A percentile compares a stretch with the other conserved stretches of the same genome.
These are phyloP conservation scores for Nemania serpens DNA, from an alignment of 2,329 filamentous ascomycete species.

Conservation along the genomic window DNA sequence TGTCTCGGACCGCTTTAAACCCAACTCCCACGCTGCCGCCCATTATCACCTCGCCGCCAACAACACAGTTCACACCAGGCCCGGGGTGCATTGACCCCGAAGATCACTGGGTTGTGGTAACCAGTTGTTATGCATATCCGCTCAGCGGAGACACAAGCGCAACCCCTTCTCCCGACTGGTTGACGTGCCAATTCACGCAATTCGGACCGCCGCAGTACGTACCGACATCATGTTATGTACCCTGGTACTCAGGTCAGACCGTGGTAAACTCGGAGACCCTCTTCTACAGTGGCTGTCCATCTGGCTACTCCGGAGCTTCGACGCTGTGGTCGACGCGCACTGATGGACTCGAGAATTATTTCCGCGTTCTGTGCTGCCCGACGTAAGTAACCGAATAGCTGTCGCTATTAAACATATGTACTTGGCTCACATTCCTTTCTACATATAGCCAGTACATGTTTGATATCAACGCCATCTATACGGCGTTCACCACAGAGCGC, in stretches of 20 bases:
- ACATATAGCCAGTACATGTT: too few relatives aligned
- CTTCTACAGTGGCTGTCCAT: too few relatives aligned
- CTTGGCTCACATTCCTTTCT: too few relatives aligned
- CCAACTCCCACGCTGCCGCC: slow-evolving; percentile 5
- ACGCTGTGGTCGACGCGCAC: background rate
- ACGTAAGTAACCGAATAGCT: background rate
- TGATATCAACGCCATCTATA: too few relatives aligned
- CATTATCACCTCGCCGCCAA: slow-evolving; percentile 19
- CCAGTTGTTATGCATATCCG: slow-evolving; percentile 20
- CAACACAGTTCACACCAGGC: slow-evolving; percentile 21
- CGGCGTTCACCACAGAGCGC: too few relatives aligned
- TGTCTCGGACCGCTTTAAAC: slow-evolving; percentile 16
- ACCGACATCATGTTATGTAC: slow-evolving; percentile 15
- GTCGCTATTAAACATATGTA: too few relatives aligned
- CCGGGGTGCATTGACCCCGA: slow-evolving; percentile 21
- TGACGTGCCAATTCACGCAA: slow-evolving; percentile 25
- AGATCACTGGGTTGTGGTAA: slow-evolving; percentile 23
- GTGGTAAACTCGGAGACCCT: too few relatives aligned
- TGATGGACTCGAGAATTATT: too few relatives aligned
- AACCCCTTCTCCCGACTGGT: slow-evolving; percentile 16
- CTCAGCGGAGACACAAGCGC: background rate
- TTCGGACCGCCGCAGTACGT: slow-evolving; percentile 11
- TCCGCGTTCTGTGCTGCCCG: background rate
- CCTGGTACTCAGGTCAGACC: slow-evolving; percentile 4
- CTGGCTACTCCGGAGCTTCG: too few relatives aligned